Evolutionary conservation across 345 rosid genomes (phyloP), one percentile per base, ranked within the genome.

Genomic region (Nephelium lappaceum): DNA sequence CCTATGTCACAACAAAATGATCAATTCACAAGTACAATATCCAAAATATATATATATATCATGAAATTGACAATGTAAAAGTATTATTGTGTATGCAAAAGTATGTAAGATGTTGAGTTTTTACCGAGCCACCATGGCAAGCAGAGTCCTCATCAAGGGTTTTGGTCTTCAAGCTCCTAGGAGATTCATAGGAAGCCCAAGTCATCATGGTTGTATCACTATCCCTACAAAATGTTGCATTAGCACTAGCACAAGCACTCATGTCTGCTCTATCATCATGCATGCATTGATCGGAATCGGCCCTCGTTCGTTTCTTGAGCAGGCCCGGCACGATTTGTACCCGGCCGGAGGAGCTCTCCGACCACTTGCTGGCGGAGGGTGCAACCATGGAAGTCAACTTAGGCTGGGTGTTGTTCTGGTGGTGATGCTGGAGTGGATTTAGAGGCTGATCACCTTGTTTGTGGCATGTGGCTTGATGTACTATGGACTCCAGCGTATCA

Each of bases 111-210:
- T 41, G 16, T 21, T 15, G 11, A 8, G 36, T 31, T 8, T 31
- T 8, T 85, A 92, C 97, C 79, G 89, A 88, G 84, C 86, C 88
- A n/a, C 72, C 68, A 25, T 75, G 91, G 72, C 71, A 81, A 75
- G 82, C 69, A 25, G 82, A 86, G 80, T 88, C 93, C 23, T 86
- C 88, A 5, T 89, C 88, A 0, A 83, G 75, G 67, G 81, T 80
- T 80, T 90, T 89, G 39, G 85, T 81, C 81, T 83, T 86, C 74
- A 83, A 83, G 82, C 82, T 85, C 60, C 57, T 73, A 42, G 83
- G 79, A 36, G 93, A 88, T 21, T 88, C 93, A 71, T 80, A 81
- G 11, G 91, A 87, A 70, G 82, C 64, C 88, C 87, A 85, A 6
- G 87, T 83, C 88, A 71, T 82, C 79, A 71, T 77, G 6, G 82